A percentile compares a stretch with the other conserved stretches of the same genome.
Conservation (phyloP, 148 eudicot genomes). For the Rhododendron ovatum region DNA sequence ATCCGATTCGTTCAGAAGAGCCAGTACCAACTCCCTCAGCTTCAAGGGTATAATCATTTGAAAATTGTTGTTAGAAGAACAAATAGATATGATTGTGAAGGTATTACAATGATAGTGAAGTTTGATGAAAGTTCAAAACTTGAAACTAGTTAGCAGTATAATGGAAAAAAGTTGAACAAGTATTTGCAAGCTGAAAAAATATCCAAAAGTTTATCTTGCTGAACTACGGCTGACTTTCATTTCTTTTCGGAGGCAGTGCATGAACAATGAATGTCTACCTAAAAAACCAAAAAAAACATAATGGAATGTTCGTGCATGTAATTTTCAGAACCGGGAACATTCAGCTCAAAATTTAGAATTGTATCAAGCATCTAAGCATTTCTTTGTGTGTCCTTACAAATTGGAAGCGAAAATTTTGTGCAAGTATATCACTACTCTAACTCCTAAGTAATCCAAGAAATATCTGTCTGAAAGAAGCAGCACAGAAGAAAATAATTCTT, state of each 20-base stretch:
- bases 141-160: neutral
- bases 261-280: neutral
- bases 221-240: neutral
- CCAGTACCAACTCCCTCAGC: slow-evolving; percentile 64
- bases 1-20: slow-evolving; percentile 43
- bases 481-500: neutral
- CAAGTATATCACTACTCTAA: neutral
- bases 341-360: neutral
- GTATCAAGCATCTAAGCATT: neutral
- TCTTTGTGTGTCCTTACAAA: neutral
- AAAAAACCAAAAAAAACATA: neutral
- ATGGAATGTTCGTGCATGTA: neutral
- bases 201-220: neutral
- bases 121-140: neutral
- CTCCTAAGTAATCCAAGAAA: neutral
- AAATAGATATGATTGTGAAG: neutral
- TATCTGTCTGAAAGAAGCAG: neutral
- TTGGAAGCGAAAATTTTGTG: neutral
- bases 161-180: neutral
- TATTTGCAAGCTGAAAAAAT: neutral
- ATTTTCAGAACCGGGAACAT: neutral
- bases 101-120: neutral
- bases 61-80: neutral
- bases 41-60: slow-evolving; percentile 15
- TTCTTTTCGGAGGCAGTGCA: neutral